Base-by-base conservation (phyloP, 75 land plant species). In the Pseudotsuga menziesii region DNA sequence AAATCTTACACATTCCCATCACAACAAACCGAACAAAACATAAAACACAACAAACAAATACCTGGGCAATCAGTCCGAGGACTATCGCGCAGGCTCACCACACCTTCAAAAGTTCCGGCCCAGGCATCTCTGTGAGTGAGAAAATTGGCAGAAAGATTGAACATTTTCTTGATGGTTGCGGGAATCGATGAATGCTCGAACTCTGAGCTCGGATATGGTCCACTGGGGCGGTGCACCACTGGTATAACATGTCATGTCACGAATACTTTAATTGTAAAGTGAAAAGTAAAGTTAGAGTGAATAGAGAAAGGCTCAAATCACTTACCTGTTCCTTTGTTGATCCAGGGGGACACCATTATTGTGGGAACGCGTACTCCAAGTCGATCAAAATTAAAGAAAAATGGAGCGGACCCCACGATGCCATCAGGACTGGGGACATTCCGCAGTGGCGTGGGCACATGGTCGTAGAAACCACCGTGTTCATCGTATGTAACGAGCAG, bases 291-390 rank as follows among this genome's bases (percentile, higher is more conserved):
- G 58, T 74, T 0, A 23, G 22, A 26, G 9, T 56, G 4, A 57
- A 29, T 56, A 3, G 12, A 32, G 2, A 36, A 27, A 2, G 17
- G 13, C 17, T 16, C 25, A 29, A 29, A 1, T 29, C 32, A 77
- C 85, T 44, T 64, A 95, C 98, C 96, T 17, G 91, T 91, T 56
- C 94, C 92, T 69, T 91, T 85, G 29, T 89, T 75, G 25, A 95
- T 95, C 96, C 98, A 91, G 1, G 98, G 98, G 14, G 98, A 95
- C 26, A 91, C 76, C 60, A 83, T 57, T 56, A 95, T 89, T 29
- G 93, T 83, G 0, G 98, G 98, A 16, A 95, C 98, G n/a, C 98
- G 76, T 32, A 95, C 98, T 0, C 98, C 98, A 69, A 95, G 75
- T 9, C 98, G 83, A 58, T 96, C 85, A 80, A 96, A 96, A 27